A percentile compares a stretch with the other conserved stretches of the same genome.
These are phyloP conservation scores for Singerocomus inundabilis DNA, from an alignment of 1,284 basidiomycete genomes.

Conservation along the genomic window DNA sequence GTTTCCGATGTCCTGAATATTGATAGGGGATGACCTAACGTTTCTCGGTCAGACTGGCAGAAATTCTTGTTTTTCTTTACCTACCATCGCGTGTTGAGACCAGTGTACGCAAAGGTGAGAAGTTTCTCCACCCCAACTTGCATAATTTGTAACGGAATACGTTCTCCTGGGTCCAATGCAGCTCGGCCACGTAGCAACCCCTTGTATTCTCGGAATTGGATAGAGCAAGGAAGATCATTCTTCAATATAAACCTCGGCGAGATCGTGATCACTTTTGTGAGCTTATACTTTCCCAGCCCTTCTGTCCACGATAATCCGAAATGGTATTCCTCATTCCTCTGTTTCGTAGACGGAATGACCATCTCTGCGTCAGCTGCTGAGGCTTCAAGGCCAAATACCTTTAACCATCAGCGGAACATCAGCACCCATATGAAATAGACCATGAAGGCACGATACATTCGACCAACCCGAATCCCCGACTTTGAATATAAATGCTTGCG, in stretches of 20 bases:
- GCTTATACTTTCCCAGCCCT: slow-evolving; percentile 94
- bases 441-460: slow-evolving; percentile 47
- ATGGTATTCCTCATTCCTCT: slow-evolving; percentile 79
- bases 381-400: slow-evolving; percentile 88
- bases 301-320: slow-evolving; percentile 92
- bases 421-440: background rate
- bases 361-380: slow-evolving; percentile 89
- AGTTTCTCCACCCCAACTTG: slow-evolving; percentile 67
- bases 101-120: slow-evolving; percentile 83
- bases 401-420: slow-evolving; percentile 6
- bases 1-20: slow-evolving; percentile 87
- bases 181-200: slow-evolving; percentile 68
- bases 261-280: slow-evolving; percentile 92
- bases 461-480: slow-evolving; percentile 93
- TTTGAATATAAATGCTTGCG: slow-evolving; percentile 84
- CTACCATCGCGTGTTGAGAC: slow-evolving; percentile 84
- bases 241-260: slow-evolving; percentile 90
- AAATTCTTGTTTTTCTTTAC: slow-evolving; percentile 1
- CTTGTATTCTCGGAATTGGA: slow-evolving; percentile 87
- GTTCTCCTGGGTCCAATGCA: slow-evolving; percentile 66
- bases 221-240: slow-evolving; percentile 70
- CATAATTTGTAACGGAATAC: slow-evolving; percentile 70
- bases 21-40: slow-evolving; percentile 89
- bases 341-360: slow-evolving; percentile 65
- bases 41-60: slow-evolving; percentile 5